phyloP scores from a whole-genome alignment of 1,284 basidiomycete species.

The Ustilago bromivora region DNA sequence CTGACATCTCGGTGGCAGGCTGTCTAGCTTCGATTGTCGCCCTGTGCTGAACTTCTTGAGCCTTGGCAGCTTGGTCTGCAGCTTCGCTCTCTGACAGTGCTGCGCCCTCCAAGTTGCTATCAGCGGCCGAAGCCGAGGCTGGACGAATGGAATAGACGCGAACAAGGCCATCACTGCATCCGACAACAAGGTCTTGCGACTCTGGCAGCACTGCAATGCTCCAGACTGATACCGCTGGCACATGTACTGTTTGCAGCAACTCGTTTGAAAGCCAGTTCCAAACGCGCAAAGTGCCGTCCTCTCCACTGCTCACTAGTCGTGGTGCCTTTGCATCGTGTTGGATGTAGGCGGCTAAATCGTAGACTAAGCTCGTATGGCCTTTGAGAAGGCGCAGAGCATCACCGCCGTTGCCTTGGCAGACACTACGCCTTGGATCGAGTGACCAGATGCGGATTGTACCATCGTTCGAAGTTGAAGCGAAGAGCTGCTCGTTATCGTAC shows the following conservation, averaged over 20 bases:
- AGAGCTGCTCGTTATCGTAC: constrained; percentile 22
- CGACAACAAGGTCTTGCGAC: constrained; percentile 47
- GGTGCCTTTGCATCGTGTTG: neutral
- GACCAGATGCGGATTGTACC: constrained; percentile 46
- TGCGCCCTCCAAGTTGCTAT: constrained; percentile 20
- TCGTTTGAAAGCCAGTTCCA: constrained; percentile 38
- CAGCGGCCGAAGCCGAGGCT: neutral
- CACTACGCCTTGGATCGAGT: constrained; percentile 35
- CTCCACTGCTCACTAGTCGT: constrained; percentile 40
- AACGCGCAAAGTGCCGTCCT: constrained; percentile 43
- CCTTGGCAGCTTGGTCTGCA: constrained; percentile 8
- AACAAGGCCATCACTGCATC: constrained; percentile 43
- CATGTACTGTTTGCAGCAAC: constrained; percentile 25
- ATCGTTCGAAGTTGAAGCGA: constrained; percentile 48
- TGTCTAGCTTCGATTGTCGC: constrained; percentile 8
- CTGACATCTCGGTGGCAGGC: neutral
- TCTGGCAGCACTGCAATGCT: constrained; percentile 33
- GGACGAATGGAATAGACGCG: constrained; percentile 40
- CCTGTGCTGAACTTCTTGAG: constrained; percentile 3
- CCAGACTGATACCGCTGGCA: constrained; percentile 52
- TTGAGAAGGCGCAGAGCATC: constrained; percentile 30
- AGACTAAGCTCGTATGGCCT: constrained; percentile 46
- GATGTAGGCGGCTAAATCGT: constrained; percentile 26
- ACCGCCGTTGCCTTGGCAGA: constrained; percentile 44
- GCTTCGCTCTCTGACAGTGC: constrained; percentile 23